These are phyloP conservation scores for Stachybotrys echinatus DNA, from an alignment of 2,329 filamentous ascomycete genomes.

Conservation along the genomic window DNA sequence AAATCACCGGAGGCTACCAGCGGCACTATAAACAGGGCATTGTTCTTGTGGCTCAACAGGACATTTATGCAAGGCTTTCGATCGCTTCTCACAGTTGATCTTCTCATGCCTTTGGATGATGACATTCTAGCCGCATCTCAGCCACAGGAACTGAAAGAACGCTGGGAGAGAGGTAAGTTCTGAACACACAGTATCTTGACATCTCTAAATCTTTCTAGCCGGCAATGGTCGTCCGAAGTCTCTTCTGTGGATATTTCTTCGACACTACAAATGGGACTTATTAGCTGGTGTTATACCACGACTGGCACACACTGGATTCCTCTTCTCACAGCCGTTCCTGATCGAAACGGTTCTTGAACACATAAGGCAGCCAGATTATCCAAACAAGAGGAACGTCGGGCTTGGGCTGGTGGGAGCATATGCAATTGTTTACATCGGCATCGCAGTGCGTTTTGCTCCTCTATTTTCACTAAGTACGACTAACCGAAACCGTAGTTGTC, in stretches of 20 bases:
- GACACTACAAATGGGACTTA: conserved; percentile 19
- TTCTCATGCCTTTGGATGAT: conserved; percentile 7
- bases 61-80: conserved; percentile 19
- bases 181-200: conserved; percentile 8
- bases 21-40: conserved; percentile 19
- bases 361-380: conserved; percentile 14
- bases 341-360: conserved; percentile 27
- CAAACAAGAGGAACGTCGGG: conserved; percentile 20
- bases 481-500: background rate
- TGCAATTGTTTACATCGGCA: conserved; percentile 31
- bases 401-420: conserved; percentile 33
- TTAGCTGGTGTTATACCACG: conserved; percentile 26
- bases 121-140: conserved; percentile 10
- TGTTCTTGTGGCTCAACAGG: conserved; percentile 27
- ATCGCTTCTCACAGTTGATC: conserved; percentile 13
- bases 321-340: conserved; percentile 37
- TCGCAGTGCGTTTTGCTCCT: conserved; percentile 23
- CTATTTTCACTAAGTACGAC: background rate
- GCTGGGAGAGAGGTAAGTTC: too few species aligned
- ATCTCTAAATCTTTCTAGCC: background rate
- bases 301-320: conserved; percentile 29
- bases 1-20: conserved; percentile 22
- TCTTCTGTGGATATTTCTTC: conserved; percentile 14
- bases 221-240: conserved; percentile 3
- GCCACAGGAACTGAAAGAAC: conserved; percentile 7